Evolutionary conservation across 2,329 filamentous ascomycete genomes (phyloP), one percentile per base, ranked within the genome.

Genomic region (Botrytis deweyae): DNA sequence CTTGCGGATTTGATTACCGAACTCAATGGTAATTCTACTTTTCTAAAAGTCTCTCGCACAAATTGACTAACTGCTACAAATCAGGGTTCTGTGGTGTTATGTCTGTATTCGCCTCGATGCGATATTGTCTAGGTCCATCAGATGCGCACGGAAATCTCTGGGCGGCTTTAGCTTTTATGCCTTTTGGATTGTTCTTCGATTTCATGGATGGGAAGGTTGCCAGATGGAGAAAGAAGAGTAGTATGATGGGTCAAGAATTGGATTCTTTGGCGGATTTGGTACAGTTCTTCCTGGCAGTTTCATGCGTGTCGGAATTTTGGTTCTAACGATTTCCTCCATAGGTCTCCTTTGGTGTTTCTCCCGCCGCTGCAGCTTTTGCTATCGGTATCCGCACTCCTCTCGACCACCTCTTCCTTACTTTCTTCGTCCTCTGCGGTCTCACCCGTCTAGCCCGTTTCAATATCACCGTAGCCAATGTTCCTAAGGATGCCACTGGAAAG

Each of bases 141-240:
- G 81, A 87, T 74, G 85, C 92, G 72, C 86, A 89, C 78, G 86
- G 86, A 70, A 92, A 94, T 79, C 85, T 98, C 72, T 98, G 93
- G 88, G 85, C 91, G 49, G 95, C 96, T 2, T 89, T 99, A 67
- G 89, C 86, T 7, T 93, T 98, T 83, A 92, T 98, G 83, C 95
- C 95, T 0, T 93, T 98, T 74, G 95, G 94, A 8, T 86, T 98
- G 20, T 98, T 98, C 86, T 98, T 98, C 83, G 96, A 99, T 83
- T 97, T 97, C 81, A 94, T 98, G 88, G 96, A 99, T 83, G 96
- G 96, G 81, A 96, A 95, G 82, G 95, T 99, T 73, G 96, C 96
- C 76, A 88, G 96, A 77, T 98, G 96, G 96, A 90, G 96, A 82
- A 92, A 94, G 85, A 99, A 98, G 91, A 96, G 93, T 80, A 97